phyloP scores from a whole-genome alignment of 2,329 filamentous ascomycete genomes.

The Fusarium sp. region DNA sequence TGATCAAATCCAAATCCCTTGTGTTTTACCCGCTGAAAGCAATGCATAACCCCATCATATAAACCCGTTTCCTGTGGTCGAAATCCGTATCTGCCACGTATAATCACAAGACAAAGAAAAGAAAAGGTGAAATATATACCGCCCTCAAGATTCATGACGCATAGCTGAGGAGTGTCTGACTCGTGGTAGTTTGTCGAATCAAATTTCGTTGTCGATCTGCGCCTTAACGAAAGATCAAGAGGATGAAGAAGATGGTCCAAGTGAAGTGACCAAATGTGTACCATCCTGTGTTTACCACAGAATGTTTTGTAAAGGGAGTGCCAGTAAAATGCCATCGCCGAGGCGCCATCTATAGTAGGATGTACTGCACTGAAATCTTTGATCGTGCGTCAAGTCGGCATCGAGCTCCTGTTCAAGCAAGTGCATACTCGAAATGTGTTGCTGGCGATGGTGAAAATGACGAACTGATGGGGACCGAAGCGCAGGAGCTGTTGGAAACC shows the following conservation, averaged over 20 bases:
- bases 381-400: slow-evolving; percentile 1
- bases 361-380: slow-evolving; percentile 15
- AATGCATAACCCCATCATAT: slow-evolving; percentile 57
- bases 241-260: slow-evolving; percentile 22
- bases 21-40: slow-evolving; percentile 54
- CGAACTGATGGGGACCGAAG: background rate
- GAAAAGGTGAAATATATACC: slow-evolving; percentile 49
- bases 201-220: slow-evolving; percentile 8
- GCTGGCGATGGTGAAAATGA: background rate
- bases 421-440: background rate
- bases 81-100: slow-evolving; percentile 40
- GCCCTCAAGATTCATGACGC: slow-evolving; percentile 46
- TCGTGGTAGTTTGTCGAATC: slow-evolving; percentile 2
- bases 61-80: slow-evolving; percentile 49
- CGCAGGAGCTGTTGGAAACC: slow-evolving; percentile 33
- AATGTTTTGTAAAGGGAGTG: slow-evolving; percentile 35
- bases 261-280: slow-evolving; percentile 18
- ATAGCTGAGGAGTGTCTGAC: slow-evolving; percentile 13
- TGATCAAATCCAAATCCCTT: slow-evolving; percentile 44
- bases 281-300: slow-evolving; percentile 29
- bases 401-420: background rate
- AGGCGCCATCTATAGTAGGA: slow-evolving; percentile 28
- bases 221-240: slow-evolving; percentile 7
- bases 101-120: slow-evolving; percentile 37
- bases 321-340: slow-evolving; percentile 10